Conservation (phyloP, 2,329 filamentous ascomycete species). For the Venturia carpophila region DNA sequence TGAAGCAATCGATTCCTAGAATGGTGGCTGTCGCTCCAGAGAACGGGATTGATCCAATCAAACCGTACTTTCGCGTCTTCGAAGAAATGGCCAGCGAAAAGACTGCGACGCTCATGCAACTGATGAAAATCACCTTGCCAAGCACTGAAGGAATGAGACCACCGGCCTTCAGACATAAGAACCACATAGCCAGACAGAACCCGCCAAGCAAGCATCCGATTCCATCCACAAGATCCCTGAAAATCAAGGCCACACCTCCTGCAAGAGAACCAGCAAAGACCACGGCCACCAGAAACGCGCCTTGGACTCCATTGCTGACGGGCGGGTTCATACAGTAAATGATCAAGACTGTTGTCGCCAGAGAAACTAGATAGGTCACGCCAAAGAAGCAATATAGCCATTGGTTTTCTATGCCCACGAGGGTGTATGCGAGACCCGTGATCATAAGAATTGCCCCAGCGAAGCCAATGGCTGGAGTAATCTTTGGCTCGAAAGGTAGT, state of each 20-base stretch:
- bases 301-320: slow-evolving; percentile 67
- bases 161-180: slow-evolving; percentile 67
- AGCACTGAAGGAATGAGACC: slow-evolving; percentile 59
- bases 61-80: slow-evolving; percentile 67
- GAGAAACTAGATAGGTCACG: slow-evolving; percentile 16
- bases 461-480: slow-evolving; percentile 77
- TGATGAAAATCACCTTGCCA: slow-evolving; percentile 67
- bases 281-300: slow-evolving; percentile 74
- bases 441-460: slow-evolving; percentile 68
- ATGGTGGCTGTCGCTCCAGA: slow-evolving; percentile 70
- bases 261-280: slow-evolving; percentile 65
- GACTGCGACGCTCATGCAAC: slow-evolving; percentile 56
- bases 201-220: slow-evolving; percentile 83
- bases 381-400: slow-evolving; percentile 36
- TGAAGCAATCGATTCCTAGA: slow-evolving; percentile 86
- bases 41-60: slow-evolving; percentile 72
- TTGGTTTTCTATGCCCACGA: slow-evolving; percentile 76
- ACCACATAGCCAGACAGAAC: slow-evolving; percentile 84
- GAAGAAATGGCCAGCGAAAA: slow-evolving; percentile 66
- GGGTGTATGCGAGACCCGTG: slow-evolving; percentile 60
- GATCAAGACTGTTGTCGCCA: slow-evolving; percentile 54
- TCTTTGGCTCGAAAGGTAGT: slow-evolving; percentile 64
- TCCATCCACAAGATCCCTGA: slow-evolving; percentile 75
- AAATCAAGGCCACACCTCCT: slow-evolving; percentile 66
- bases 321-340: slow-evolving; percentile 81